phyloP scores from a whole-genome alignment of 129 eudicot species.

The Arctium lappa region DNA sequence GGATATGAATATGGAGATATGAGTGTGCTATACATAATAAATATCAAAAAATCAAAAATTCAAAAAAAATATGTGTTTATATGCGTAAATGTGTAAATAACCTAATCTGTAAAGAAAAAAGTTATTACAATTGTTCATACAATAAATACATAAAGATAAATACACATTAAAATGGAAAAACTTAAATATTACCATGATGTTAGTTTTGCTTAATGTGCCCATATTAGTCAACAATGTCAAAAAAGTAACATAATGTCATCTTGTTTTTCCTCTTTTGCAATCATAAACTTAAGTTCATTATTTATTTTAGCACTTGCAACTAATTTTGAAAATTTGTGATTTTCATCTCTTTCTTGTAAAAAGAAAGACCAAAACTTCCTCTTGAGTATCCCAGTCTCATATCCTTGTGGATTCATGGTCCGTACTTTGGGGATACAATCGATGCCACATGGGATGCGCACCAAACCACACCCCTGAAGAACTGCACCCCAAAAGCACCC shows the following conservation, averaged over 20 bases:
- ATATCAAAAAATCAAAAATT: not conserved
- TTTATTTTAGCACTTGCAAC: not conserved
- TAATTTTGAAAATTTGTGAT: not conserved
- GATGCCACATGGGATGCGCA: not conserved
- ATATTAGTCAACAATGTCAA: not conserved
- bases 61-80: not conserved
- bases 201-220: slow-evolving; percentile 3
- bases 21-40: not conserved
- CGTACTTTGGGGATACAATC: not conserved
- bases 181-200: not conserved
- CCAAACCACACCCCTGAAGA: not conserved
- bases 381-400: not conserved
- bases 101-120: not conserved
- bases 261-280: not conserved
- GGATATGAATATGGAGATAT: slow-evolving; percentile 1
- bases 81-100: not conserved
- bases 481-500: not conserved
- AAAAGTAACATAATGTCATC: not conserved
- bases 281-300: not conserved
- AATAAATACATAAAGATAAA: not conserved
- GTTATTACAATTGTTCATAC: not conserved
- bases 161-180: not conserved
- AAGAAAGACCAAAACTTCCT: not conserved
- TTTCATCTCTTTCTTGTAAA: not conserved
- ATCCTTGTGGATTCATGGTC: not conserved